Evolutionary conservation across 352 stramenopile species (phyloP), one percentile per base, ranked within the genome.

Genomic region (Elongisporangium anandrum): DNA sequence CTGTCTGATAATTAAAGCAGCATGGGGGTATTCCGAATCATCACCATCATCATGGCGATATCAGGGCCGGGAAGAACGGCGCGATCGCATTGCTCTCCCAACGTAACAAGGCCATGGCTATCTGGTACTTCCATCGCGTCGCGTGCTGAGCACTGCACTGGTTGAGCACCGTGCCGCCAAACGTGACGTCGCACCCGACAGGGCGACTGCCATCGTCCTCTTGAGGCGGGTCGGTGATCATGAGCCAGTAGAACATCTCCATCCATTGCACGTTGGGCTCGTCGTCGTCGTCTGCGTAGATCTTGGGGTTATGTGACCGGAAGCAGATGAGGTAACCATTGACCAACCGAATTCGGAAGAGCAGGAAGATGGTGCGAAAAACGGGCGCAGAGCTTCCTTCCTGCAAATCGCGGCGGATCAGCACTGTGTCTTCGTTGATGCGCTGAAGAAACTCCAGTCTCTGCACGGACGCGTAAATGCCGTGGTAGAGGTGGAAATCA

Each of bases 61-160:
- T 45, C 34, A 45, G 9, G 1, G 34, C 34, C 2, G 34, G 34
- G 24, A 92, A 92, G 6, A 92, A 71, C 49, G 80, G 80, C 54
- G 82, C 80, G 9, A 85, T 79, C 51, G 82, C 79, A 63, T 89
- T 92, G 64, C 82, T 92, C 62, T 92, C 82, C 82, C 82, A 92
- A 19, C 82, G 69, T 58, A 92, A 61, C 26, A 90, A 63, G 34
- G 82, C 75, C 76, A 92, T 89, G 15, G 80, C 80, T 62, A 92
- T 89, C 67, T 92, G 78, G 66, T 92, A 92, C 63, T 90, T 92
- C 82, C 82, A 92, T 16, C 76, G 75, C 7, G 70, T 80, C 12
- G 82, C 82, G 52, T 90, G 78, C 57, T 87, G 70, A 15, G 73
- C 64, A 52, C 80, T 89, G 50, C 69, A 67, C 45, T 79, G 65